Conservation (phyloP, 2,329 filamentous ascomycete species). For the Furcasterigmium furcatum region DNA sequence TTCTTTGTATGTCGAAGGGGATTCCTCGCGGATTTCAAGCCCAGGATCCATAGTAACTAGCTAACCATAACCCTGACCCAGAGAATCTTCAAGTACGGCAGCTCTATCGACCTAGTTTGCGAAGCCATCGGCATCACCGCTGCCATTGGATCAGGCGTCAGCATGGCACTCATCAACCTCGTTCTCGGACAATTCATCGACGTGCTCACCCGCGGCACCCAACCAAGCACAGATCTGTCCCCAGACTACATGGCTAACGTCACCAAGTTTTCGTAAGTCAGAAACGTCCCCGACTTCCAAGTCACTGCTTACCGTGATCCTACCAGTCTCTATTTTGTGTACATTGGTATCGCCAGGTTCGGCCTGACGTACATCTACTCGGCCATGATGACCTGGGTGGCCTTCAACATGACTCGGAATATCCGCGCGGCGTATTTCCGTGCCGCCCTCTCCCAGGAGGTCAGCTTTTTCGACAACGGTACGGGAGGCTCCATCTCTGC, state of each 20-base stretch:
- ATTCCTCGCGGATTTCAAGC: no score
- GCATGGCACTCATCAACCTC: constrained; percentile 21
- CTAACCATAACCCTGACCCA: constrained; percentile 4
- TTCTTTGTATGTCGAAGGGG: not conserved
- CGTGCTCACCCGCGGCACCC: constrained; percentile 16
- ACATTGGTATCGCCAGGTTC: constrained; percentile 18
- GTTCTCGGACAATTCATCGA: constrained; percentile 22
- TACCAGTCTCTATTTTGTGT: constrained; percentile 21
- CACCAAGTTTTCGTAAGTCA: constrained; percentile 4
- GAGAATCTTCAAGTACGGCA: constrained; percentile 20
- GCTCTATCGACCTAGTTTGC: constrained; percentile 15
- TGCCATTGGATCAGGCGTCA: constrained; percentile 21
- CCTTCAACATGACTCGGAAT: constrained; percentile 44
- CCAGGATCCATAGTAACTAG: no score
- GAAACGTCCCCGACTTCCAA: no score
- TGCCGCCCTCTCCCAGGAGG: constrained; percentile 45
- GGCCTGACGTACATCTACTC: constrained; percentile 26
- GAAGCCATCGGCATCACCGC: constrained; percentile 17
- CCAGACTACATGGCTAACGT: constrained; percentile 13
- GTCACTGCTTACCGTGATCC: no score
- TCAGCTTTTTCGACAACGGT: constrained; percentile 43
- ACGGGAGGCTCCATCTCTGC: constrained; percentile 32
- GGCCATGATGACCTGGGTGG: constrained; percentile 41
- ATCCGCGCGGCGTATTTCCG: constrained; percentile 45
- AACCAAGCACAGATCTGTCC: constrained; percentile 8